A percentile compares a stretch with the other conserved stretches of the same genome.
phyloP scores from a whole-genome alignment of 2,329 filamentous ascomycete genomes.

The Metarhizium guizhouense region DNA sequence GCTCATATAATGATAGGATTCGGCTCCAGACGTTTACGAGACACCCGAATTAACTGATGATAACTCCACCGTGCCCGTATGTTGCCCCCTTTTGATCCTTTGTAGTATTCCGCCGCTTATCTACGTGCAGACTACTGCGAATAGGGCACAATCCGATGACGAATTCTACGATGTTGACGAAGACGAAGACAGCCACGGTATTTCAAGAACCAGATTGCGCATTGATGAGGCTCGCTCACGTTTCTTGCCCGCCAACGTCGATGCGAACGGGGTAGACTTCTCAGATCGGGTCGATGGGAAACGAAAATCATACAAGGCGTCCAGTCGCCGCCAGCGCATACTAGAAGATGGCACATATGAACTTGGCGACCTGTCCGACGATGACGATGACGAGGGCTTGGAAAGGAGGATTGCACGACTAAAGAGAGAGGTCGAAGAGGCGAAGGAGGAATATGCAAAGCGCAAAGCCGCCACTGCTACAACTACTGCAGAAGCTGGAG shows the following conservation, averaged over 20 bases:
- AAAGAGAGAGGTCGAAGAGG: conserved; percentile 71
- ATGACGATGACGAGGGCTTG: conserved; percentile 66
- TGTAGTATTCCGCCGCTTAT: conserved; percentile 14
- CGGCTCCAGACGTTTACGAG: conserved; percentile 91
- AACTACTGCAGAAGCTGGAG: conserved; percentile 33
- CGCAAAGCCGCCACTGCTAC: conserved; percentile 33
- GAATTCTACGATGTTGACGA: conserved; percentile 55
- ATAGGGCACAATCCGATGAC: conserved; percentile 50
- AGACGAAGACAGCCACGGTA: conserved; percentile 51
- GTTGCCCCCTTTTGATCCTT: conserved; percentile 18
- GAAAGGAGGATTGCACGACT: conserved; percentile 74
- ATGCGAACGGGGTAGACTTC: conserved; percentile 74
- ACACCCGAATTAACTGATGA: conserved; percentile 90
- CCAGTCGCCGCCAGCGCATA: conserved; percentile 56
- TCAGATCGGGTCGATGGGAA: conserved; percentile 80
- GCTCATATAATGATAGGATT: conserved; percentile 50
- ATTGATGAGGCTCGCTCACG: conserved; percentile 70
- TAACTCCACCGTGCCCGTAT: conserved; percentile 72
- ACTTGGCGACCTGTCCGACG: conserved; percentile 67
- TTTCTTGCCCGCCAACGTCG: conserved; percentile 68
- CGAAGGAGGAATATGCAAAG: conserved; percentile 53
- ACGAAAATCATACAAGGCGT: conserved; percentile 73
- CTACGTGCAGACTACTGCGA: conserved; percentile 39
- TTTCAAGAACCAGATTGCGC: conserved; percentile 69
- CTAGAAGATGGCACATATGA: conserved; percentile 56